Conservation (phyloP, 768 basidiomycete genomes). For the Tricholoma saponaceum region DNA sequence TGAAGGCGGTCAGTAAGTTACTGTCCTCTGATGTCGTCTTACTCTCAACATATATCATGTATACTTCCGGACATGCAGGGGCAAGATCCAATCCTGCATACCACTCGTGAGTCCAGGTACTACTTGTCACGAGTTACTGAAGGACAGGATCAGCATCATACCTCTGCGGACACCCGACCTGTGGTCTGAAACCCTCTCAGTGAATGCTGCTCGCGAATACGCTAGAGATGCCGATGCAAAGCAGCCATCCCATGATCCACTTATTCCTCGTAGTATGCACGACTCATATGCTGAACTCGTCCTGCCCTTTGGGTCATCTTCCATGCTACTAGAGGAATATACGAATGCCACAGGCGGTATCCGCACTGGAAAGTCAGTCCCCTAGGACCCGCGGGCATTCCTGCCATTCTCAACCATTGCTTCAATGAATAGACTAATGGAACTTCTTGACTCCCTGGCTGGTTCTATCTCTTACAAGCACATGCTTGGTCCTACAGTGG, state of each 20-base stretch:
- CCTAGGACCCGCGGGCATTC: background rate
- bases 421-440: conserved; percentile 49
- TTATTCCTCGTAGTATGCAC: conserved; percentile 54
- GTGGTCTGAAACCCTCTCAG: conserved; percentile 60
- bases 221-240: conserved; percentile 10
- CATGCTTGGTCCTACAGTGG: conserved; percentile 62
- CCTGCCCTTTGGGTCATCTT: conserved; percentile 60
- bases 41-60: background rate
- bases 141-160: conserved; percentile 37
- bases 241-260: conserved; percentile 17
- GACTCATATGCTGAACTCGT: conserved; percentile 68
- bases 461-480: conserved; percentile 85
- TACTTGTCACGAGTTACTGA: background rate
- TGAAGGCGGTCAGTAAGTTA: conserved; percentile 54
- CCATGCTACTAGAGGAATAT: conserved; percentile 60
- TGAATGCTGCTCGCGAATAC: conserved; percentile 29
- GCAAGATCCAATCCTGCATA: conserved; percentile 49
- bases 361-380: conserved; percentile 54
- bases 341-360: conserved; percentile 70
- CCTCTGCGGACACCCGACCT: conserved; percentile 47
- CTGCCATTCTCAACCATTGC: background rate
- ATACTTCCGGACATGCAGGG: conserved; percentile 32
- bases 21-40: background rate
- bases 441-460: conserved; percentile 81
- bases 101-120: conserved; percentile 37